phyloP scores from a whole-genome alignment of 2,329 filamentous ascomycete genomes.

The Coniochaeta sp. region DNA sequence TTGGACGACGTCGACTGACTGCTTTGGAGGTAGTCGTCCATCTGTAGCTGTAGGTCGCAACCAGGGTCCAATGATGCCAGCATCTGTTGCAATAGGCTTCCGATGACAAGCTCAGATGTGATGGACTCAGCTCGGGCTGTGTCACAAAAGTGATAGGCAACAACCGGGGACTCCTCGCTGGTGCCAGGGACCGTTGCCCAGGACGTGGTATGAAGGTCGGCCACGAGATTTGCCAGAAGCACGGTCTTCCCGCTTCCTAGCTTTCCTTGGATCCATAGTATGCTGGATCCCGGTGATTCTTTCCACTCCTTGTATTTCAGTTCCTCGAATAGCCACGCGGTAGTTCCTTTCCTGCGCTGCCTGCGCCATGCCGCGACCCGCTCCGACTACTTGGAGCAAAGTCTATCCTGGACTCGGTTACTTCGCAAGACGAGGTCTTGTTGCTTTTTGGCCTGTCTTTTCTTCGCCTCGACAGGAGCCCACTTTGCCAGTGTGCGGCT shows the following conservation, averaged over 20 bases:
- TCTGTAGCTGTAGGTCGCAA: background rate
- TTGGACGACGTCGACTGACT: background rate
- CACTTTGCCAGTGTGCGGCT: background rate
- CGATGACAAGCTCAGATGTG: background rate
- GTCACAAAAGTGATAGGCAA: background rate
- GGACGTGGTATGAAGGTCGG: background rate
- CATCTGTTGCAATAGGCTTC: background rate
- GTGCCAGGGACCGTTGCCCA: background rate
- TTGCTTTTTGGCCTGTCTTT: background rate
- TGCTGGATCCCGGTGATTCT: background rate
- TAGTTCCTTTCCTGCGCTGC: conserved; percentile 9
- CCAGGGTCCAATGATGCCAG: background rate
- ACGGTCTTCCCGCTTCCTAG: conserved; percentile 8
- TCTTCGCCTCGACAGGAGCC: background rate
- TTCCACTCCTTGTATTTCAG: conserved; percentile 2
- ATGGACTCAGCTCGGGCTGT: background rate
- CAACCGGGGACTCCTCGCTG: background rate
- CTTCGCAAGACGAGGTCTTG: background rate
- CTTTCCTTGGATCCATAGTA: conserved; percentile 2
- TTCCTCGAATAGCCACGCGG: conserved; percentile 7
- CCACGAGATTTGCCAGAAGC: conserved; percentile 4
- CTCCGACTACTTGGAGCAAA: conserved; percentile 6
- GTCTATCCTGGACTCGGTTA: background rate
- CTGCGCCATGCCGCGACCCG: conserved; percentile 6
- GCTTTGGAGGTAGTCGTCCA: background rate